phyloP scores from a whole-genome alignment of 345 rosid species.

The Euclidium syriacum region DNA sequence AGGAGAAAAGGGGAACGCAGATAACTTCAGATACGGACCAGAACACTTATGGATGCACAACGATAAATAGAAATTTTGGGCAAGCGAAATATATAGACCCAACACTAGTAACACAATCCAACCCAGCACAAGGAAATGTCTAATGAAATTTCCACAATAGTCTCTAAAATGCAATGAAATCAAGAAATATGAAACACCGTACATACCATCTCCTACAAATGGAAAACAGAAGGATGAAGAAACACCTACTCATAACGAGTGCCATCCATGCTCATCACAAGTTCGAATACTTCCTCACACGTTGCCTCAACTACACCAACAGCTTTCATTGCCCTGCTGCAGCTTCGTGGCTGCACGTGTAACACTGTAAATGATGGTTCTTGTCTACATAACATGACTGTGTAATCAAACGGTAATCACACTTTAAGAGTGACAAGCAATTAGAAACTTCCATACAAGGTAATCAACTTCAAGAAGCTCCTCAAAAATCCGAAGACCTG shows the following conservation, averaged over 20 bases:
- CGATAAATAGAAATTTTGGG: neutral
- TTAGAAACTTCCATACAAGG: constrained; percentile 57
- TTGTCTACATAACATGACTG: constrained; percentile 15
- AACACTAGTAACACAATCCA: neutral
- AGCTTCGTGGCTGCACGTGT: constrained; percentile 89
- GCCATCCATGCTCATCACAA: constrained; percentile 99
- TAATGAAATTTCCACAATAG: neutral
- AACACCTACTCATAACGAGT: constrained; percentile 94
- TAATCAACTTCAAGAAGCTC: constrained; percentile 99
- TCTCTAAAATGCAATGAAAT: neutral
- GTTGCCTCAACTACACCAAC: constrained; percentile 98
- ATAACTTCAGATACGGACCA: constrained; percentile 3
- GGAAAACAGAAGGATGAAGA: constrained; percentile 14
- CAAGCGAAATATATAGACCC: neutral
- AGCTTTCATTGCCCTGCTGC: constrained; percentile 99
- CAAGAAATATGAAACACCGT: constrained; percentile 3
- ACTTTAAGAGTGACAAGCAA: neutral
- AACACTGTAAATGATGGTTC: constrained; percentile 27
- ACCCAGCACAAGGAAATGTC: neutral
- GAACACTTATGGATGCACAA: constrained; percentile 1
- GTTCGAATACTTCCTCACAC: constrained; percentile 97
- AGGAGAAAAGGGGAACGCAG: neutral
- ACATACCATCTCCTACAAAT: neutral
- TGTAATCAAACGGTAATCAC: constrained; percentile 9
- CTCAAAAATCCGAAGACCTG: constrained; percentile 99